Evolutionary conservation across 2,329 filamentous ascomycete genomes (phyloP), one percentile per base, ranked within the genome.

Genomic region (Penicillium sp.): DNA sequence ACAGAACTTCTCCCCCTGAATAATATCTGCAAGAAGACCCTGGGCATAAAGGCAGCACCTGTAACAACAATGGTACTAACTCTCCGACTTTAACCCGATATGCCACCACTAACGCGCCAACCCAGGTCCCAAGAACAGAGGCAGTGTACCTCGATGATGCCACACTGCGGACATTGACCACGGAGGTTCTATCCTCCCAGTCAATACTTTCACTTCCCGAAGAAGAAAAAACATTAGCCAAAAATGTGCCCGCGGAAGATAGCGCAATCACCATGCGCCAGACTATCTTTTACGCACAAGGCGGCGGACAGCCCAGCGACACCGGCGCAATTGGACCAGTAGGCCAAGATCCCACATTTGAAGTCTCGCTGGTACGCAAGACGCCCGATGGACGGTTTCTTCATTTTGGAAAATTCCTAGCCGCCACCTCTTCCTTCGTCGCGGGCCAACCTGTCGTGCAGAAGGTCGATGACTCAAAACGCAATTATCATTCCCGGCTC

Each of bases 201-300:
- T 46, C 62, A 13, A 54, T 69, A 17, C 54, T 62, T n/a, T 49
- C 60, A 4, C 61, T 71, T 21, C 17, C 58, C 8, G 64, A 69
- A 33, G 47, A 60, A 41, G 62, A 68, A n/a, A 57, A 56, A 48
- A 35, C 38, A 23, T 58, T 71, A n/a, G 62, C 60, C n/a, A 68
- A 67, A 38, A 61, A 60, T 15, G 19, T 67, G 4, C 21, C 54
- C 2, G 23, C 49, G 3, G 58, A 61, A 25, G 56, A 63, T 52
- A 55, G 70, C 51, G 64, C 59, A 9, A 52, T 72, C 19, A 62
- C 50, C 2, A 71, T 58, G 42, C 60, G 60, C 19, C 56, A 67
- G 38, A 72, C 69, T 1, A 68, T 71, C 19, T 67, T 72, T 23
- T 70, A 71, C 47, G 66, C 69, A 1, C 70, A 71, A 54, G 68